phyloP scores from a whole-genome alignment of 805 yeast genomes.

The Nakazawaea siamensis region DNA sequence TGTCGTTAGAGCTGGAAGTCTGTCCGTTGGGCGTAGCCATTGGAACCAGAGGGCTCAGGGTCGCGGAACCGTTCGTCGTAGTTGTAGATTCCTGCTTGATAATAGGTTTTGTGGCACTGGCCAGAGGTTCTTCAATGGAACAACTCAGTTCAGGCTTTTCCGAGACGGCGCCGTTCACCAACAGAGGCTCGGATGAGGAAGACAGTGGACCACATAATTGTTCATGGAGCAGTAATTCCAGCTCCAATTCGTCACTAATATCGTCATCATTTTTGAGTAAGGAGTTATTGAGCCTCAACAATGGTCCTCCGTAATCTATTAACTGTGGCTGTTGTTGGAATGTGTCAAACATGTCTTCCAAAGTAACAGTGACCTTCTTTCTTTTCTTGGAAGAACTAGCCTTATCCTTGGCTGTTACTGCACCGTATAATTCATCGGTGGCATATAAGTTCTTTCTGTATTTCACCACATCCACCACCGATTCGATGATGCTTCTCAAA shows the following conservation, averaged over 20 bases:
- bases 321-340: conserved; percentile 57
- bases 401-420: conserved; percentile 8
- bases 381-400: conserved; percentile 13
- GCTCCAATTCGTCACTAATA: conserved; percentile 8
- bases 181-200: no score
- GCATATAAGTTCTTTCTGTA: conserved; percentile 43
- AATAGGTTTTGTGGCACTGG: no score
- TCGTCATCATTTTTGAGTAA: conserved; percentile 51
- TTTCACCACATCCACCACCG: conserved; percentile 63
- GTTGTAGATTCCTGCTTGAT: no score
- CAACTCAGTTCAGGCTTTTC: no score
- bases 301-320: conserved; percentile 60
- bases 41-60: no score
- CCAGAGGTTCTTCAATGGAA: no score
- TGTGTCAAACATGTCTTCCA: conserved; percentile 62
- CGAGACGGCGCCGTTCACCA: no score
- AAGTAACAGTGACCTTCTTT: conserved; percentile 38
- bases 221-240: neutral
- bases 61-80: no score
- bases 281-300: conserved; percentile 37
- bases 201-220: no score
- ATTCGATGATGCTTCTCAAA: conserved; percentile 64
- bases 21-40: neutral
- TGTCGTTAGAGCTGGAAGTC: neutral
- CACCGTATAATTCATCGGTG: conserved; percentile 23